phyloP scores from a whole-genome alignment of 257 asterid genomes.

The Petrea volubilis region DNA sequence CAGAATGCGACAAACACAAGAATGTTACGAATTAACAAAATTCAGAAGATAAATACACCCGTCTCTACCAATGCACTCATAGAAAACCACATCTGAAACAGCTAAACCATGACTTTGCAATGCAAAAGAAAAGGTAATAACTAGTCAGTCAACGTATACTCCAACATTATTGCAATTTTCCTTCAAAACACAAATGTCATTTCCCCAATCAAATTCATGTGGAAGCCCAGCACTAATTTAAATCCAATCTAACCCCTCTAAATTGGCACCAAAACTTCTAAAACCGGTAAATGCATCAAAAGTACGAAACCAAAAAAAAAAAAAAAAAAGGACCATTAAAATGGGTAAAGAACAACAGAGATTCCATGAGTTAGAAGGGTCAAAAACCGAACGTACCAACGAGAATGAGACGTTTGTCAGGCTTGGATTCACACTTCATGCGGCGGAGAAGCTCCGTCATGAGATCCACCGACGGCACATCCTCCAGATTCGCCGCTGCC shows the following conservation, averaged over 20 bases:
- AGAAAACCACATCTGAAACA: conserved; percentile 10
- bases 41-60: conserved; percentile 1
- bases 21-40: conserved; percentile 4
- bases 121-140: background rate
- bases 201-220: background rate
- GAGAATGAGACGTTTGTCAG: conserved; percentile 86
- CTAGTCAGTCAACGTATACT: conserved; percentile 1
- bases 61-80: conserved; percentile 1
- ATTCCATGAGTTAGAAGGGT: background rate
- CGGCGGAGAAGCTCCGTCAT: conserved; percentile 87
- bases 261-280: background rate
- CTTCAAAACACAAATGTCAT: background rate
- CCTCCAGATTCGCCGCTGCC: conserved; percentile 55
- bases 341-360: background rate
- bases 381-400: conserved; percentile 41
- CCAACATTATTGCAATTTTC: background rate
- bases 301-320: background rate
- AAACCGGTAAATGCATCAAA: background rate
- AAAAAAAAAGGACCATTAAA: background rate
- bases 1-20: background rate
- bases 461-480: conserved; percentile 65
- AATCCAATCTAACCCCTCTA: conserved; percentile 16
- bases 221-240: background rate
- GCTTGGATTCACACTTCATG: conserved; percentile 69
- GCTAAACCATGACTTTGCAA: conserved; percentile 14